phyloP scores from a whole-genome alignment of 495 filamentous ascomycete genomes.

The Talaromyces ruber region DNA sequence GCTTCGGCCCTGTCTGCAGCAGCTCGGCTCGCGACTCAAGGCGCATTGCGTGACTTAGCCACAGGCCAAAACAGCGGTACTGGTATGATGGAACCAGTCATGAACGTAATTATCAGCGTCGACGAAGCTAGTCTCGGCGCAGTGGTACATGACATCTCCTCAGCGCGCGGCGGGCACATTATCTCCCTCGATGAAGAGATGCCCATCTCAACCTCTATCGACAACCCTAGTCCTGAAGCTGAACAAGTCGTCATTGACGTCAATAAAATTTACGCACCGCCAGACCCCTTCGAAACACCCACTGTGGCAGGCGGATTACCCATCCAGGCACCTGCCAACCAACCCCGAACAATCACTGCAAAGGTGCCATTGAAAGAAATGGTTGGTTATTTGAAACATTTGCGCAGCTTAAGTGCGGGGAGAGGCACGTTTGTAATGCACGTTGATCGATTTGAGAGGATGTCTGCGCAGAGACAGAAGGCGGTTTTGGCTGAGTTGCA shows the following conservation, averaged over 20 bases:
- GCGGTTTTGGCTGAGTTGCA: slow-evolving; percentile 43
- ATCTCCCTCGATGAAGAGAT: slow-evolving; percentile 65
- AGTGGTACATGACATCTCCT: slow-evolving; percentile 85
- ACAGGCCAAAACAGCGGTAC: slow-evolving; percentile 22
- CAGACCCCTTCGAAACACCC: slow-evolving; percentile 66
- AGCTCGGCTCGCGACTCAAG: slow-evolving; percentile 60
- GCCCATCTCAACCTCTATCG: slow-evolving; percentile 19
- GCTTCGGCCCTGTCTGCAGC: slow-evolving; percentile 70
- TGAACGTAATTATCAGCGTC: slow-evolving; percentile 75
- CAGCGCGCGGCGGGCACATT: slow-evolving; percentile 75
- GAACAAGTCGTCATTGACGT: slow-evolving; percentile 49
- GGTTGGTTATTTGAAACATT: slow-evolving; percentile 89
- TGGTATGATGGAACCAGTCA: slow-evolving; percentile 80
- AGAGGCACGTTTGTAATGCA: slow-evolving; percentile 89
- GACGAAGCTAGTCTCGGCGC: slow-evolving; percentile 72
- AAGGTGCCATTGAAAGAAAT: slow-evolving; percentile 91
- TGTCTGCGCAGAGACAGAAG: slow-evolving; percentile 58
- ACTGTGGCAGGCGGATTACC: slow-evolving; percentile 15
- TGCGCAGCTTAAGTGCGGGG: slow-evolving; percentile 80
- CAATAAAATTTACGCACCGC: slow-evolving; percentile 69
- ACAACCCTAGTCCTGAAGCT: slow-evolving; percentile 9
- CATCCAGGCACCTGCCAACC: slow-evolving; percentile 15
- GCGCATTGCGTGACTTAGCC: slow-evolving; percentile 47
- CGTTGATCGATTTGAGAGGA: slow-evolving; percentile 81
- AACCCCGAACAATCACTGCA: slow-evolving; percentile 61